Conservation (phyloP, 495 filamentous ascomycete genomes). For the Penicillium maclennaniae region DNA sequence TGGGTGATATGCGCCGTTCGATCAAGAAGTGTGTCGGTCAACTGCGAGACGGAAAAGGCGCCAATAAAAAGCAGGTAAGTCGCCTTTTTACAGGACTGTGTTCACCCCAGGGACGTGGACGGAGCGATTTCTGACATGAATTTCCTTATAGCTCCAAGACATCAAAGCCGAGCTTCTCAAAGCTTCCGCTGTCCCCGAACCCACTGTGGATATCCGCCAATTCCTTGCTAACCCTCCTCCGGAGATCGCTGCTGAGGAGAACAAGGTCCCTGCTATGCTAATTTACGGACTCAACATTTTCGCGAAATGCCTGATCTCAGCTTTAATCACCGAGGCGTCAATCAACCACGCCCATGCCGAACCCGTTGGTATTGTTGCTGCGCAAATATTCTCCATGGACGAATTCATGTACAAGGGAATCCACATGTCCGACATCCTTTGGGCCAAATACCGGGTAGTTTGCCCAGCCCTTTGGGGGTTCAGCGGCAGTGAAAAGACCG, state of each 20-base stretch:
- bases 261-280: conserved; percentile 65
- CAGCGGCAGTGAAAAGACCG: conserved; percentile 69
- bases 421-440: conserved; percentile 77
- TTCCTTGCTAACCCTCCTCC: conserved; percentile 59
- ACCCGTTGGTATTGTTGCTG: conserved; percentile 72
- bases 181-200: conserved; percentile 44
- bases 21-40: conserved; percentile 72
- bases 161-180: conserved; percentile 47
- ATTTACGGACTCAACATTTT: conserved; percentile 83
- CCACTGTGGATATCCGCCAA: conserved; percentile 60
- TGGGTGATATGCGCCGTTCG: conserved; percentile 72
- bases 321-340: conserved; percentile 71
- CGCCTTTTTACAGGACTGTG: not conserved
- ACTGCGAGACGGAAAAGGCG: conserved; percentile 58
- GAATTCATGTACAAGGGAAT: conserved; percentile 65
- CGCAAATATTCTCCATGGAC: conserved; percentile 66
- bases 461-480: conserved; percentile 89
- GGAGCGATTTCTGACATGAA: conserved; percentile 8
- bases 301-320: conserved; percentile 68
- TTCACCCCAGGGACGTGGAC: not conserved
- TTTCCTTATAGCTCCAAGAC: conserved; percentile 36
- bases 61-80: conserved; percentile 52
- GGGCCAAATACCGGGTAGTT: conserved; percentile 76
- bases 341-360: conserved; percentile 70
- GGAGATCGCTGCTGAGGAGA: conserved; percentile 48